Evolutionary conservation across 2,329 filamentous ascomycete genomes (phyloP), one percentile per base, ranked within the genome.

Genomic region (Pyricularia grisea): DNA sequence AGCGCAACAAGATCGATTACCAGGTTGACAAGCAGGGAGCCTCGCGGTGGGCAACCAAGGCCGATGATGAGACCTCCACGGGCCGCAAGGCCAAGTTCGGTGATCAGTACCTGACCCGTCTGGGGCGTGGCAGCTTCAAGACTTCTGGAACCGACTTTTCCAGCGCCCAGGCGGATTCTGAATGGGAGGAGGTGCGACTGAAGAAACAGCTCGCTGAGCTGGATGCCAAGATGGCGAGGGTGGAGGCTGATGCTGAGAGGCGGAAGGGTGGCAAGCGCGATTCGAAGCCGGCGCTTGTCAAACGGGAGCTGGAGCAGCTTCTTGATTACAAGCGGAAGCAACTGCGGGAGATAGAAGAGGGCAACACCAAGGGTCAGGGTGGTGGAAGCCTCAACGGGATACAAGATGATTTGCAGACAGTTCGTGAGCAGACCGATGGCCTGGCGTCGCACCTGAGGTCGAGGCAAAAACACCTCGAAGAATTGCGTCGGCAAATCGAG

Each of bases 51-150:
- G 93, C 92, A 2, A 86, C 88, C 71, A 88, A 90, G 72, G 87
- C 90, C 66, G 92, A 94, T 76, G 92, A 96, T 67, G 87, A 87
- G 72, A 97, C 94, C 0, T 81, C 87, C 50, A 95, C 93, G 0
- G 94, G 94, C 70, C 91, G 92, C 76, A 99, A 99, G 81, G 91
- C 93, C 74, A 97, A 97, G 81, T 99, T 99, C 76, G 95, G 95
- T 73, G 95, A 99, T 78, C 92, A 97, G 72, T 99, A 98, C 80
- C 87, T 99, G 69, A 96, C 92, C 71, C 90, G 95, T 14, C 85
- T 99, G 58, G 95, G 95, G 68, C 91, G 94, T 75, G 89, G 90
- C 73, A 90, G 87, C 70, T 94, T 95, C 80, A 90, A 92, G 76
- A 87, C 91, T 10, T 84, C 90, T 60, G 95, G 95, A 30, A 99